phyloP scores from a whole-genome alignment of 192 early-diverging fungal genomes.

The Coemansia sp. region DNA sequence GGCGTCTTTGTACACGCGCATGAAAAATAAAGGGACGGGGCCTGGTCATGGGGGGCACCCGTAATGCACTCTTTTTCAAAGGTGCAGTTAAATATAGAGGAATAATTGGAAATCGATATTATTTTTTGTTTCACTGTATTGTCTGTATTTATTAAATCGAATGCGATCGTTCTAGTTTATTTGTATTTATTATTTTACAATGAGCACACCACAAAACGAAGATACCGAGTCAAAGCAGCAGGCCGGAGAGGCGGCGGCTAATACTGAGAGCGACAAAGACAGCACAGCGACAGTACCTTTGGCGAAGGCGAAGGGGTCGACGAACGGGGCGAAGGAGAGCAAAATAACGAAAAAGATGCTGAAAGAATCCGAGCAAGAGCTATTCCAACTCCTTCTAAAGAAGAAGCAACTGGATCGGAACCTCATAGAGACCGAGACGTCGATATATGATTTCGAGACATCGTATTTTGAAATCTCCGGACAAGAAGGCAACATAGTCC shows the following conservation, averaged over 20 bases:
- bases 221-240: background rate
- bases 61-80: background rate
- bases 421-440: constrained; percentile 69
- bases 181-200: constrained; percentile 1
- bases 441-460: constrained; percentile 84
- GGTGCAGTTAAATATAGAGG: background rate
- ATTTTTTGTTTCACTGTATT: too few relatives aligned
- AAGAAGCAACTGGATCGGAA: constrained; percentile 82
- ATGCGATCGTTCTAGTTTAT: background rate
- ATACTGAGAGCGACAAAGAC: background rate
- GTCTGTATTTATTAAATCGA: too few relatives aligned
- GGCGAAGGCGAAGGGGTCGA: constrained; percentile 2
- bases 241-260: background rate
- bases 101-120: background rate
- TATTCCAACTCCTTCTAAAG: constrained; percentile 68
- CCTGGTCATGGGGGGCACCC: background rate
- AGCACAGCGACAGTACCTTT: background rate
- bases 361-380: constrained; percentile 76
- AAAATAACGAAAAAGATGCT: constrained; percentile 56
- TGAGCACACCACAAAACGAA: constrained; percentile 5
- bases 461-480: constrained; percentile 89
- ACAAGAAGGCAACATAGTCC: constrained; percentile 82
- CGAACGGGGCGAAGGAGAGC: constrained; percentile 14
- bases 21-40: background rate
- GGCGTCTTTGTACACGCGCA: constrained; percentile 12